Evolutionary conservation across 192 early-diverging fungal species (phyloP).

Genomic region (Phlyctochytrium arcticum): DNA sequence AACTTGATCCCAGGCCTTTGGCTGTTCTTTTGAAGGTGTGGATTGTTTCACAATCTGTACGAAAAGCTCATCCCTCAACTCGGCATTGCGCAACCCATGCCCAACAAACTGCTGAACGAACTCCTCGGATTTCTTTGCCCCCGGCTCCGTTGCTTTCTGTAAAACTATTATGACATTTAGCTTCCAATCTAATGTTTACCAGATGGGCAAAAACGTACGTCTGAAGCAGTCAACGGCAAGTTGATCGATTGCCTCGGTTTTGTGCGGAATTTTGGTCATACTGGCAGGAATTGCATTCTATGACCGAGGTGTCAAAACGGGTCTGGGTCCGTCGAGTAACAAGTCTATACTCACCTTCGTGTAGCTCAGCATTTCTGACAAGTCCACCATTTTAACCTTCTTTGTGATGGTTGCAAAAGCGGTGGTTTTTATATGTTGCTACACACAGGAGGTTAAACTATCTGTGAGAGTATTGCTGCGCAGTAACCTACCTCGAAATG

Average conservation of each 20-base stretch:
- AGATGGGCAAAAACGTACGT: slow-evolving; percentile 12
- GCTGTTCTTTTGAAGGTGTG: slow-evolving; percentile 30
- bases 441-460: background rate
- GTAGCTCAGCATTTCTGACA: slow-evolving; percentile 35
- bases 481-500: slow-evolving; percentile 32
- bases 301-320: background rate
- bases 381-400: slow-evolving; percentile 21
- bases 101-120: slow-evolving; percentile 26
- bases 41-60: slow-evolving; percentile 48
- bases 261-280: slow-evolving; percentile 30
- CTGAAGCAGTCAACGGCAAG: slow-evolving; percentile 34
- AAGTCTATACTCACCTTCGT: slow-evolving; percentile 23
- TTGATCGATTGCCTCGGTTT: slow-evolving; percentile 20
- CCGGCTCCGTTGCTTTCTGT: slow-evolving; percentile 34
- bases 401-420: slow-evolving; percentile 24
- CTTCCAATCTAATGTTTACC: background rate
- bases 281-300: slow-evolving; percentile 15
- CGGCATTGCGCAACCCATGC: slow-evolving; percentile 29
- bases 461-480: background rate
- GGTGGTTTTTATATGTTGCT: slow-evolving; percentile 22
- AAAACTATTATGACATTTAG: slow-evolving; percentile 15
- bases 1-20: slow-evolving; percentile 39
- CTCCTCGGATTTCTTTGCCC: slow-evolving; percentile 38
- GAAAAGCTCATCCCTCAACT: slow-evolving; percentile 48
- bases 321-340: background rate